phyloP scores from a whole-genome alignment of 78 protist species.

The Bodo saltans region DNA sequence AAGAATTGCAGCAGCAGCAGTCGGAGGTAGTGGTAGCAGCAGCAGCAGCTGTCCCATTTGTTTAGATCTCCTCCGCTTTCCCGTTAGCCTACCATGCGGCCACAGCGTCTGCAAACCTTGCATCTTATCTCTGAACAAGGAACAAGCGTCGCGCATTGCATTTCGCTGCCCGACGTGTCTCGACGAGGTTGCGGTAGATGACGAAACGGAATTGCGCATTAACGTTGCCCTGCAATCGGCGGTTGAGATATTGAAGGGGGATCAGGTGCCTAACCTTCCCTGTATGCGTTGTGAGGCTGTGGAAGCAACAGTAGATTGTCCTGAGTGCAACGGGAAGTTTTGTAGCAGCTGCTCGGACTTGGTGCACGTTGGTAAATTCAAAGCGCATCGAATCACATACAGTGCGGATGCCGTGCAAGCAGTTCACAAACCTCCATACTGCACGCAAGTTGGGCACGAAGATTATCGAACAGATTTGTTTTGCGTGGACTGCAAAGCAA shows the following conservation, averaged over 20 bases:
- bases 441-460: background rate
- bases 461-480: constrained; percentile 17
- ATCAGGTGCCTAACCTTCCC: background rate
- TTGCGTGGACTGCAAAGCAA: constrained; percentile 18
- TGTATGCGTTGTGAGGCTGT: constrained; percentile 5
- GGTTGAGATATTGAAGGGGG: constrained; percentile 8
- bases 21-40: too few species aligned
- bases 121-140: constrained; percentile 1
- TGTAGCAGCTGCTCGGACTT: constrained; percentile 1
- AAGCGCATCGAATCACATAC: background rate
- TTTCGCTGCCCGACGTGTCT: background rate
- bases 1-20: too few species aligned
- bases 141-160: background rate
- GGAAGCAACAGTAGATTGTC: constrained; percentile 10
- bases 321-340: background rate
- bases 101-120: too few species aligned
- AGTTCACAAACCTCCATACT: background rate
- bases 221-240: background rate
- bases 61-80: too few species aligned
- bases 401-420: background rate
- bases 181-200: background rate
- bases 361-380: background rate
- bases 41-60: too few species aligned
- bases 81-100: too few species aligned
- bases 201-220: constrained; percentile 4